phyloP scores from a whole-genome alignment of 2,329 filamentous ascomycete species.

The Chaetomium sp. region DNA sequence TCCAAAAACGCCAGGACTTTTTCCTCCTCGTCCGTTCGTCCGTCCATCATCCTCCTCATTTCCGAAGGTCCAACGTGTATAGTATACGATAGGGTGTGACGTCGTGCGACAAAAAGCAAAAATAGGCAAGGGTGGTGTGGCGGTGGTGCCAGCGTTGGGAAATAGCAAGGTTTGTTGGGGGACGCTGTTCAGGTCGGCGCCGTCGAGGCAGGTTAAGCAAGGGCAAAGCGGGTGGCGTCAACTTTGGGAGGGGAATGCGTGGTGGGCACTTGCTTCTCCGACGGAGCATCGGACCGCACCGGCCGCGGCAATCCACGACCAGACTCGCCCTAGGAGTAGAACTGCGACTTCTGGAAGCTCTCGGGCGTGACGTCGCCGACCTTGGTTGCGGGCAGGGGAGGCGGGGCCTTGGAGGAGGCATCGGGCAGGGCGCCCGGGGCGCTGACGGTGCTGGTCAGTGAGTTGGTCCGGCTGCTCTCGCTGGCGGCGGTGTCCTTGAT shows the following conservation, averaged over 20 bases:
- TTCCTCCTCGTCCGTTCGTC: background rate
- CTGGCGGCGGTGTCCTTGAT: constrained; percentile 51
- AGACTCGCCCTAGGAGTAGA: constrained; percentile 51
- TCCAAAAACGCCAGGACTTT: constrained; percentile 23
- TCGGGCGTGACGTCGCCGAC: constrained; percentile 56
- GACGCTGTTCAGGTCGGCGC: background rate
- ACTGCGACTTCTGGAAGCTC: constrained; percentile 61
- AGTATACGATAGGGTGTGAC: constrained; percentile 4
- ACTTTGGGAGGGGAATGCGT: background rate
- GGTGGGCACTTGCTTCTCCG: background rate
- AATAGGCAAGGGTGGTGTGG: background rate
- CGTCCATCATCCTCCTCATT: background rate
- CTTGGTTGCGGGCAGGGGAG: constrained; percentile 44
- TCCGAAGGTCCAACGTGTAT: background rate
- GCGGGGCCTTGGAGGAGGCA: constrained; percentile 31
- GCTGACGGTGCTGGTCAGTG: constrained; percentile 50
- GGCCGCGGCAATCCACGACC: background rate
- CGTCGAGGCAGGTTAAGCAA: background rate
- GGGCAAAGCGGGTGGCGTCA: background rate
- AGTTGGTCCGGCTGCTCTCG: constrained; percentile 52
- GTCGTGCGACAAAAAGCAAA: constrained; percentile 2
- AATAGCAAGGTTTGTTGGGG: background rate
- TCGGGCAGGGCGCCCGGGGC: constrained; percentile 28
- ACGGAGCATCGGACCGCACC: background rate
- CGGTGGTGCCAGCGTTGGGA: background rate